Conservation (phyloP, 768 basidiomycete genomes). For the Tricholoma terreum region DNA sequence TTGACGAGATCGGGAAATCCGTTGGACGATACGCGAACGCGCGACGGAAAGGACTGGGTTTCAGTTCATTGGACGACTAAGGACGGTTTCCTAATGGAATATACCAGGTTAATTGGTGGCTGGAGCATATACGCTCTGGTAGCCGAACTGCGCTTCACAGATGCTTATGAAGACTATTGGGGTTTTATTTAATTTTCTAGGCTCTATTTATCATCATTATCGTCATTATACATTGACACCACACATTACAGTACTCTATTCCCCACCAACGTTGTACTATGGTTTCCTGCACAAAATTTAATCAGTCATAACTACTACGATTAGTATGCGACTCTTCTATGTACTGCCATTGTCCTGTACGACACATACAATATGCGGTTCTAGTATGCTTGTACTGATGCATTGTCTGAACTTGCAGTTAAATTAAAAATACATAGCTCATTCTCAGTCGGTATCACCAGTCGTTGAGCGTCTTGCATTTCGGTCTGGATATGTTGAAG, state of each 20-base stretch:
- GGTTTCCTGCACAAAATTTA: not conserved
- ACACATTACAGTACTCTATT: constrained; percentile 1
- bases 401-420: constrained; percentile 2
- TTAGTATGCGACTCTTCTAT: not conserved
- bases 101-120: constrained; percentile 6
- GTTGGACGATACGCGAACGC: constrained; percentile 70
- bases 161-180: constrained; percentile 4
- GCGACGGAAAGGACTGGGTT: constrained; percentile 45
- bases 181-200: not conserved
- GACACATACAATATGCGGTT: constrained; percentile 15
- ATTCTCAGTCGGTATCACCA: constrained; percentile 45
- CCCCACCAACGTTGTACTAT: constrained; percentile 6
- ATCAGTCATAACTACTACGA: not conserved
- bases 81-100: constrained; percentile 13
- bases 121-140: constrained; percentile 16
- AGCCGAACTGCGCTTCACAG: constrained; percentile 10
- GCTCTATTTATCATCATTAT: constrained; percentile 12
- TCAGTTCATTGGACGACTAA: constrained; percentile 36
- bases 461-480: constrained; percentile 63
- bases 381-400: constrained; percentile 9
- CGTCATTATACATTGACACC: too few species aligned
- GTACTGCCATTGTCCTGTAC: not conserved
- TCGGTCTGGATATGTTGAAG: constrained; percentile 70
- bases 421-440: constrained; percentile 5
- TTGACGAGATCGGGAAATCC: constrained; percentile 58